phyloP scores from a whole-genome alignment of 2,329 filamentous ascomycete genomes.

The Calonectria honghensis region DNA sequence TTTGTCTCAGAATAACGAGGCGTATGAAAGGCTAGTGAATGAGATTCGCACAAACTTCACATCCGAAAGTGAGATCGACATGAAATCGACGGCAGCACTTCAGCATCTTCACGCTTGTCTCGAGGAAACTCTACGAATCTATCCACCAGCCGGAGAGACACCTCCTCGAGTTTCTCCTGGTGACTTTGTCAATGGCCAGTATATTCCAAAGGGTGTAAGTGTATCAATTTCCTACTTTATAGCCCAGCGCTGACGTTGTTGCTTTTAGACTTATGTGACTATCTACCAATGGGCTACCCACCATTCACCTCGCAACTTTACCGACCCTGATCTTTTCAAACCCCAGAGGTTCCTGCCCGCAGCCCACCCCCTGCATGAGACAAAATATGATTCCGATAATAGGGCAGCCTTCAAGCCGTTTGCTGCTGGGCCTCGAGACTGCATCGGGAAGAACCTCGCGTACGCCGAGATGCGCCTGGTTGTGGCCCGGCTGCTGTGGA shows the following conservation, averaged over 20 bases:
- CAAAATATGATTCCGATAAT: constrained; percentile 2
- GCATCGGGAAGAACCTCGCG: constrained; percentile 10
- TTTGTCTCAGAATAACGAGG: not conserved
- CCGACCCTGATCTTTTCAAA: not conserved
- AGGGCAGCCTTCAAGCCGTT: constrained; percentile 17
- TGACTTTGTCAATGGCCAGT: not conserved
- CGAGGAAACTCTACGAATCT: constrained; percentile 8
- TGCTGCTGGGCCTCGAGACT: constrained; percentile 2
- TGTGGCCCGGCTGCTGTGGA: not conserved
- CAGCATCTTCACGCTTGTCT: constrained; percentile 9
- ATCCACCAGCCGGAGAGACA: not conserved
- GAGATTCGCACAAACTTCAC: not conserved
- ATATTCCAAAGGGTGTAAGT: constrained; percentile 18
- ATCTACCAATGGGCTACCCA: constrained; percentile 12
- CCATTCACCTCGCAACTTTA: constrained; percentile 12
- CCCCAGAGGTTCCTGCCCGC: not conserved
- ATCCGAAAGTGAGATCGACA: not conserved
- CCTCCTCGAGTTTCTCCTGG: not conserved
- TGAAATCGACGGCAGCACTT: constrained; percentile 1
- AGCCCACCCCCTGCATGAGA: not conserved
- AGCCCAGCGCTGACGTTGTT: not conserved
- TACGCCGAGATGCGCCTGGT: constrained; percentile 17
- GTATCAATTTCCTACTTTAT: not conserved
- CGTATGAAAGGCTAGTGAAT: not conserved
- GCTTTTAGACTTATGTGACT: not conserved